Base-by-base conservation (phyloP, 495 filamentous ascomycete genomes). In the Penicillium crystallinum region DNA sequence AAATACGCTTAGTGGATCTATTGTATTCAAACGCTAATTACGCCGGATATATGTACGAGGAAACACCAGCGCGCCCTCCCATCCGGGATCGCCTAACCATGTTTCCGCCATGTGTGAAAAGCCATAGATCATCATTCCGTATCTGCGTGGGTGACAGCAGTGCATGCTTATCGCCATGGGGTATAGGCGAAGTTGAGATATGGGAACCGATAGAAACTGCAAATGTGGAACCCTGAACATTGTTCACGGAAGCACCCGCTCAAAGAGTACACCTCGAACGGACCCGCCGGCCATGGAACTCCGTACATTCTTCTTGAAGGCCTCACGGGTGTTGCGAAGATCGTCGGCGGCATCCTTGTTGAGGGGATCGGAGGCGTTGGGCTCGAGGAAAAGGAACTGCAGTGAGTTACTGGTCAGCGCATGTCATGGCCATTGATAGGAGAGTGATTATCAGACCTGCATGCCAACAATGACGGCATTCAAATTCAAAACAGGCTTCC, bases 261-360 rank as follows among this genome's bases (percentile, higher is more conserved):
- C 90, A 63, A 86, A 98, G 4, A 70, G 58, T 53, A 84, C 70
- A 12, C 81, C 82, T 66, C 81, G 82, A 39, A 98, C 85, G n/a
- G 66, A 71, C 11, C 90, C 90, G 50, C 93, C 93, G 19, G 70
- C 74, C 90, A 98, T 96, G 4, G 88, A 76, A 11, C 72, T 71
- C 59, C 88, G 80, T 18, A 97, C 95, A 64, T 97, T 96, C 46
- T 89, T 77, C 76, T 90, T 95, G 73, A 98, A 98, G 27, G 74
- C 79, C 15, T 97, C 93, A 15, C 89, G 72, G 59, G 88, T 95
- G 22, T 73, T 71, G 55, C 91, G 81, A 56, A 98, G 79, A 67
- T 97, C 95, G 39, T 96, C 89, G 0, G 93, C 95, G 2, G 93
- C 93, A 58, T 97, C 91, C 74, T 98, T 96, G 68, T 98, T 98